Evolutionary conservation across 2,329 filamentous ascomycete genomes (phyloP).

Genomic region (Clonostachys rhizophaga): DNA sequence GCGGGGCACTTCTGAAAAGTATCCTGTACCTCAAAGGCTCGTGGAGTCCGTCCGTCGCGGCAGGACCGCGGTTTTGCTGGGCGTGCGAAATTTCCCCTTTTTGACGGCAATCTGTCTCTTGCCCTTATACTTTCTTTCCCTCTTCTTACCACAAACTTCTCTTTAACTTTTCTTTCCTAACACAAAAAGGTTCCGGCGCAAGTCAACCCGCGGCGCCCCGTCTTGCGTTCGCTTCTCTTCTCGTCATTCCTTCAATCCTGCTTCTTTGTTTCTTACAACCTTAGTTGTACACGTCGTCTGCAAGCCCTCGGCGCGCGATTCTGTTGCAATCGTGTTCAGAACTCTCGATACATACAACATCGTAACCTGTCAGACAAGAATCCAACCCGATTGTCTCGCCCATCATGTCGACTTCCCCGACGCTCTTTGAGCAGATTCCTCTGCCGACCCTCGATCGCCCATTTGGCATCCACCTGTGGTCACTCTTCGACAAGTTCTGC

Average conservation of each 20-base stretch:
- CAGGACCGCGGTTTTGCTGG: background rate
- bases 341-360: background rate
- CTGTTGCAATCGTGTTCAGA: background rate
- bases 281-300: constrained; percentile 5
- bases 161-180: constrained; percentile 8
- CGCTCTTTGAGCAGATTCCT: constrained; percentile 53
- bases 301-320: too few species aligned
- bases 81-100: constrained; percentile 30
- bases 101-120: constrained; percentile 5
- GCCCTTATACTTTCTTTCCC: constrained; percentile 1
- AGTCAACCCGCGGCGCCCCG: constrained; percentile 1
- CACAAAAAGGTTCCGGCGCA: background rate
- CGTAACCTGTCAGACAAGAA: background rate
- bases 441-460: constrained; percentile 83
- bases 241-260: constrained; percentile 26
- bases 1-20: too few species aligned
- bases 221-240: constrained; percentile 21
- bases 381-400: constrained; percentile 8
- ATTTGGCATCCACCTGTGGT: constrained; percentile 90
- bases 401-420: constrained; percentile 32
- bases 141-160: background rate
- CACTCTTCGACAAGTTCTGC: constrained; percentile 77
- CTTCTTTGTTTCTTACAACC: constrained; percentile 16
- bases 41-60: background rate
- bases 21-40: too few species aligned